A percentile compares a stretch with the other conserved stretches of the same genome.
phyloP scores from a whole-genome alignment of 129 eudicot genomes.

The Arctium lappa region DNA sequence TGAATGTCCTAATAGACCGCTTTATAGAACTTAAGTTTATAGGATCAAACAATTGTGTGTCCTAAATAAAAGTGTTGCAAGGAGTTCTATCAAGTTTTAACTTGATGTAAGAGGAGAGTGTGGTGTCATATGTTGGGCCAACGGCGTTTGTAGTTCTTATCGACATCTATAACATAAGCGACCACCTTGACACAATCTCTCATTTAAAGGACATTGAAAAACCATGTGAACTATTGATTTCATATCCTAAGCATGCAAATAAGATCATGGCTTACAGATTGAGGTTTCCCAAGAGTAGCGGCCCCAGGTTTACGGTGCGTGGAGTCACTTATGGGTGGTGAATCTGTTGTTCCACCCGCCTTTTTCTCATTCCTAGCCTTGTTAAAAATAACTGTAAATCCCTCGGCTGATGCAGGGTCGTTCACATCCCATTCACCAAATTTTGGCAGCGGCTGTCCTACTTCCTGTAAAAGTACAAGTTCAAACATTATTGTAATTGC shows the following conservation, averaged over 20 bases:
- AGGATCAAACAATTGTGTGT: background rate
- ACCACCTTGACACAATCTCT: background rate
- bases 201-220: background rate
- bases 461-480: slow-evolving; percentile 45
- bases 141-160: background rate
- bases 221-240: background rate
- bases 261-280: slow-evolving; percentile 52
- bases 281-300: slow-evolving; percentile 55
- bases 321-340: slow-evolving; percentile 51
- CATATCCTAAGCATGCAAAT: slow-evolving; percentile 8
- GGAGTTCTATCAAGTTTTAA: background rate
- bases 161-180: background rate
- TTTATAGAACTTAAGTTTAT: background rate
- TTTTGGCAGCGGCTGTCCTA: slow-evolving; percentile 73
- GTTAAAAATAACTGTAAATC: slow-evolving; percentile 72
- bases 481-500: background rate
- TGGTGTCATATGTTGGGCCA: background rate
- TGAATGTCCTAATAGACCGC: background rate
- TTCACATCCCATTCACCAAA: slow-evolving; percentile 91
- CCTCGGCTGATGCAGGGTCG: slow-evolving; percentile 83
- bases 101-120: background rate
- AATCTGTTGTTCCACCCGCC: slow-evolving; percentile 57
- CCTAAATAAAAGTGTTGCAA: background rate
- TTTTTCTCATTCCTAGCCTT: slow-evolving; percentile 73
- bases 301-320: slow-evolving; percentile 30